A percentile compares a stretch with the other conserved stretches of the same genome.
These are phyloP conservation scores for Viola odorata DNA, from an alignment of 345 rosid genomes.

Conservation along the genomic window DNA sequence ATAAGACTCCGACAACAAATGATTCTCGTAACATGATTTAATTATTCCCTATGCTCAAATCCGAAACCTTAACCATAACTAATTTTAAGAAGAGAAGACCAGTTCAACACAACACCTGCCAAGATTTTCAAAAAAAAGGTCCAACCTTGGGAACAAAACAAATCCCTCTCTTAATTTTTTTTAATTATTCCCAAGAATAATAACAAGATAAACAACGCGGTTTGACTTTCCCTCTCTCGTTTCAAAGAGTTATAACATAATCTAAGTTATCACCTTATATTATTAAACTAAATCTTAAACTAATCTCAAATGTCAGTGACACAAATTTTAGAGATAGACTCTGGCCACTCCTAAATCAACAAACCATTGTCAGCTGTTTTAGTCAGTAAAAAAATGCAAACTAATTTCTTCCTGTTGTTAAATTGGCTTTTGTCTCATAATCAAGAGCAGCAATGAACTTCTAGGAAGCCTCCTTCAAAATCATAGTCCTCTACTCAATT, in stretches of 20 bases:
- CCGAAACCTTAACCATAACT: too few relatives aligned
- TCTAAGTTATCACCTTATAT: background rate
- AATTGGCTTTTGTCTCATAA: background rate
- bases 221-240: background rate
- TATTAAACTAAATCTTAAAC: background rate
- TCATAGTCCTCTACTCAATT: slow-evolving; percentile 2
- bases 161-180: too few relatives aligned
- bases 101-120: too few relatives aligned
- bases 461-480: slow-evolving; percentile 24
- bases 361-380: slow-evolving; percentile 11
- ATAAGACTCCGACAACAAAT: too few relatives aligned
- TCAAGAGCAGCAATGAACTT: slow-evolving; percentile 10
- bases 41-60: too few relatives aligned
- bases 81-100: too few relatives aligned
- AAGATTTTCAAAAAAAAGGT: too few relatives aligned
- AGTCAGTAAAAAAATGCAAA: slow-evolving; percentile 1
- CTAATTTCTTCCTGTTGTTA: background rate
- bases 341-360: too few relatives aligned
- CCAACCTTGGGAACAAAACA: too few relatives aligned
- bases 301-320: slow-evolving; percentile 9
- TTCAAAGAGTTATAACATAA: background rate
- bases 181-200: too few relatives aligned
- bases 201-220: background rate
- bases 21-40: too few relatives aligned
- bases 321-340: background rate